A percentile compares a stretch with the other conserved stretches of the same genome.
These are phyloP conservation scores for Borovskyia barvae DNA, from an alignment of 208 protist genomes.

Conservation along the genomic window DNA sequence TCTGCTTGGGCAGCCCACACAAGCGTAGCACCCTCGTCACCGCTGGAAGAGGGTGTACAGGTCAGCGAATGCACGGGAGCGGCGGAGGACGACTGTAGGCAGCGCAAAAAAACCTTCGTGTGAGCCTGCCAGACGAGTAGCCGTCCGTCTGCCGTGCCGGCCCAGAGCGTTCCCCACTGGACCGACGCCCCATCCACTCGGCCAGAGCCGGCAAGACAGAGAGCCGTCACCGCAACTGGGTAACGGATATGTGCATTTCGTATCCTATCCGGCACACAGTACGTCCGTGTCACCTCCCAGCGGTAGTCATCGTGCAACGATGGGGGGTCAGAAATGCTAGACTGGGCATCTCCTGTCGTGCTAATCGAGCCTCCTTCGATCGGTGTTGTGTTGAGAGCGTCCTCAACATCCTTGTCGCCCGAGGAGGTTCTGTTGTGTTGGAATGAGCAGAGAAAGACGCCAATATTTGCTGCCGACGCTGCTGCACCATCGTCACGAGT, in stretches of 20 bases:
- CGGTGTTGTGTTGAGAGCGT: too few relatives aligned
- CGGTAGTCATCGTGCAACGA: not conserved
- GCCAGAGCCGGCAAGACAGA: slow-evolving; percentile 8
- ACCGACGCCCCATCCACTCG: not conserved
- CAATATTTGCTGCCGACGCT: not conserved
- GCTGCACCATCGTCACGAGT: not conserved
- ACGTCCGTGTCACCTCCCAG: slow-evolving; percentile 20
- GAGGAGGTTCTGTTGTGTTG: too few relatives aligned
- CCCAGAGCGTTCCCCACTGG: slow-evolving; percentile 29
- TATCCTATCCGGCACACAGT: slow-evolving; percentile 6
- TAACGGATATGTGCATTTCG: too few relatives aligned
- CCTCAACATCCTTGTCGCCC: too few relatives aligned
- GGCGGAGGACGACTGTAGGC: slow-evolving; percentile 18
- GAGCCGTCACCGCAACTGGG: slow-evolving; percentile 5
- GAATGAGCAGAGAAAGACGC: too few relatives aligned
- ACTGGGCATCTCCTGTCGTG: too few relatives aligned
- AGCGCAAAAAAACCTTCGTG: slow-evolving; percentile 26
- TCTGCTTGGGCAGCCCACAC: slow-evolving; percentile 49
- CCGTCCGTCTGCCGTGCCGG: slow-evolving; percentile 28
- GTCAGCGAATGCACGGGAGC: slow-evolving; percentile 22
- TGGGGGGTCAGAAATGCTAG: too few relatives aligned
- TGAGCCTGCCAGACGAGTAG: slow-evolving; percentile 39
- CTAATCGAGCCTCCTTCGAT: too few relatives aligned
- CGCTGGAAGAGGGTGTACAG: not conserved
- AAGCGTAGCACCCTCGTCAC: not conserved